Base-by-base conservation (phyloP, 164 flowering plant species). In the Vitis cinerea region DNA sequence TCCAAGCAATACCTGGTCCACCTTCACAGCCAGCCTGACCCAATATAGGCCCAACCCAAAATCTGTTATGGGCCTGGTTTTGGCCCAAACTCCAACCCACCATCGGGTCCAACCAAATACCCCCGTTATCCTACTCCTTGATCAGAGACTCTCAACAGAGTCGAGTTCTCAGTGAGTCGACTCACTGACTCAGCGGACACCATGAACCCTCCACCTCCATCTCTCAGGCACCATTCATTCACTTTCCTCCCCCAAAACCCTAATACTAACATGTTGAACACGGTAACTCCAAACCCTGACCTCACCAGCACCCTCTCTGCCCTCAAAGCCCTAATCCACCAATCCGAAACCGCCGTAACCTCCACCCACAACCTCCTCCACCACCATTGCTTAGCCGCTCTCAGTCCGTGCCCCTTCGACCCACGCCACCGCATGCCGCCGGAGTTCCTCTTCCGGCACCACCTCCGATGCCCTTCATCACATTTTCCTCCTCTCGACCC, bases 391-490 rank as follows among this genome's bases (percentile, higher is more conserved):
- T 51, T 67, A 29, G 61, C 61, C 56, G 64, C 54, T 27, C 75
- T 83, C 68, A 62, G 74, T 64, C 70, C 75, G 10, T 94, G 98
- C 84, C 96, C 90, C 23, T 85, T 68, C 64, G 76, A 95, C 67
- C 83, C 85, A 10, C 70, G 77, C 77, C 98, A 93, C 75, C 87
- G 72, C 23, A 70, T 94, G 70, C 93, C 88, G 0, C 86, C 93
- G 0, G 75, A 82, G 12, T 77, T 79, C 67, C 92, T 93, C 68
- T 94, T 91, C 73, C 80, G 63, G n/a, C 98, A 95, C 73, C 77
- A 72, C 69, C 88, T 93, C 55, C 67, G n/a, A 11, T 90, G 97
- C 84, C 85, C 89, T 16, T 71, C 84, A n/a, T 72, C 81, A 4
- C 77, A 76, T 10, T 61, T 67, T 62, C 57, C 77, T 31, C 60